Base-by-base conservation (phyloP, 768 basidiomycete species). In the Rickenella mellea region DNA sequence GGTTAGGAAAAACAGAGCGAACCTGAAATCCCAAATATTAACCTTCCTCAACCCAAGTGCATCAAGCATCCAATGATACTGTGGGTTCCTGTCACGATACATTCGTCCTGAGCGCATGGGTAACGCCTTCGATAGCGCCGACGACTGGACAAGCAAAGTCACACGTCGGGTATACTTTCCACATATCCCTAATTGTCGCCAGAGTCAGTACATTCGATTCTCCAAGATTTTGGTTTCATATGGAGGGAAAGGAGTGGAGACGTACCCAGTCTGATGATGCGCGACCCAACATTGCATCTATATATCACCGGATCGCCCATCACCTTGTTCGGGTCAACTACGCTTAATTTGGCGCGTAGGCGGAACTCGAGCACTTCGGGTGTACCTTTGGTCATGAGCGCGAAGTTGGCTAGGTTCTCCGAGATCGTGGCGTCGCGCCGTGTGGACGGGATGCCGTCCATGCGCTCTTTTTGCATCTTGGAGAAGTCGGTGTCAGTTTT, bases 141-240 rank as follows among this genome's bases (percentile, higher is more conserved):
- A 99, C 92, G 52, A 93, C 73, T 3, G 96, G 96, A 61, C 96
- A 98, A 4, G 92, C 91, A 58, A 98, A 94, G 63, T 99, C 96
- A 62, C 98, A 99, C 27, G 91, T 98, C 6, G 96, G 96, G 61
- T 99, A 99, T 32, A 96, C 78, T 62, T 92, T 97, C 90, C 91
- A 99, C 62, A 84, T 86, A 43, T 78, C 75, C 7, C 90, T 92
- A 25, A 27, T 11, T 2, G 32, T 20, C 26, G 38, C 24, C 11
- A 36, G 15, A 17, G 15, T 3, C n/a, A n/a, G n/a, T n/a, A n/a
- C n/a, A n/a, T n/a, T n/a, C n/a, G n/a, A n/a, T n/a, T n/a, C n/a
- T n/a, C n/a, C n/a, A n/a, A n/a, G n/a, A n/a, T n/a, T n/a, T n/a
- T n/a, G n/a, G n/a, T n/a, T n/a, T n/a, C n/a, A 10, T 17, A 5